A percentile compares a stretch with the other conserved stretches of the same genome.
Conservation (phyloP, 495 filamentous ascomycete species). For the Aspergillus haitiensis region DNA sequence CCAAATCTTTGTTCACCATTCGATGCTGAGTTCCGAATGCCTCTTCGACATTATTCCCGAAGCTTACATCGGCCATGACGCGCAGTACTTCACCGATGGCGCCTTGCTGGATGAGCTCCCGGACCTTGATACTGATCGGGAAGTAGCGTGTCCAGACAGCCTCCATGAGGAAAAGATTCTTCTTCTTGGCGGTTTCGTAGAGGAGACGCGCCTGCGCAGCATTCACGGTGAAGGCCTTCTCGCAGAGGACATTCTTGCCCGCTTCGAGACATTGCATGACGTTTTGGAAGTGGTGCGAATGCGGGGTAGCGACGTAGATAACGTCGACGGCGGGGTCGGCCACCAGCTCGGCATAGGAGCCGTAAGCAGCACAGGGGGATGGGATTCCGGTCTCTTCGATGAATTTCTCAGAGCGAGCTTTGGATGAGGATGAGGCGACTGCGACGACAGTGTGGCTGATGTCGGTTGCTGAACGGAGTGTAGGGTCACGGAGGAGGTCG, state of each 20-base stretch:
- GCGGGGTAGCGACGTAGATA: constrained; percentile 90
- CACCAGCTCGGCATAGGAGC: constrained; percentile 76
- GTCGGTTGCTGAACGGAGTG: constrained; percentile 67
- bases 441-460: constrained; percentile 77
- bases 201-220: constrained; percentile 76
- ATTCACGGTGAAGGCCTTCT: constrained; percentile 92
- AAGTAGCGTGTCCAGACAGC: constrained; percentile 95
- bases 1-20: constrained; percentile 86
- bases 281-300: constrained; percentile 95
- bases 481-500: constrained; percentile 80
- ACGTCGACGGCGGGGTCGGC: constrained; percentile 78
- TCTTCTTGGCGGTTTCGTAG: constrained; percentile 68
- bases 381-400: constrained; percentile 66
- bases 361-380: constrained; percentile 68
- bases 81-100: constrained; percentile 76
- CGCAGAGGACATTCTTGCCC: constrained; percentile 87
- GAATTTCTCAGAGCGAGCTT: constrained; percentile 68
- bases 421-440: constrained; percentile 76
- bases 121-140: constrained; percentile 73
- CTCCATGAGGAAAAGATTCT: constrained; percentile 94
- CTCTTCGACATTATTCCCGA: constrained; percentile 51
- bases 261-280: constrained; percentile 76
- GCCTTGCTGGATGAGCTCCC: constrained; percentile 66
- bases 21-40: constrained; percentile 61
- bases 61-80: constrained; percentile 69